Conservation (phyloP, 352 stramenopile species). For the Elongisporangium undulatum region DNA sequence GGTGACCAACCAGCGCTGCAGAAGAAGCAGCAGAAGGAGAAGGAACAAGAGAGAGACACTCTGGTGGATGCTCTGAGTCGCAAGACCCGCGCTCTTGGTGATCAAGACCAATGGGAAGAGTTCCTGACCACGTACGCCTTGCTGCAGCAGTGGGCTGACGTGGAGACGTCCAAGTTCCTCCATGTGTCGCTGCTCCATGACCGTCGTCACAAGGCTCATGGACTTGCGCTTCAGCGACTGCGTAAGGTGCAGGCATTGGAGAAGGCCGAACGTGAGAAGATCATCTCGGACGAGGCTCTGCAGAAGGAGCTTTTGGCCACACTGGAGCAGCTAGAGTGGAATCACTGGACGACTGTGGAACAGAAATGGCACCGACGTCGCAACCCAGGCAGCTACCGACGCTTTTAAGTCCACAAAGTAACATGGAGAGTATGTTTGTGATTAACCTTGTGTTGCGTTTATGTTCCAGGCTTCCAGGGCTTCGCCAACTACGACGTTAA, state of each 20-base stretch:
- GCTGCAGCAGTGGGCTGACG: slow-evolving; percentile 78
- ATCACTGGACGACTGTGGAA: slow-evolving; percentile 51
- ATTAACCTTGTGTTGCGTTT: neutral
- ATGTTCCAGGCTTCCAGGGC: too few relatives aligned
- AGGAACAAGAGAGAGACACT: slow-evolving; percentile 65
- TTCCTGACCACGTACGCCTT: slow-evolving; percentile 43
- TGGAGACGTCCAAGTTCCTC: slow-evolving; percentile 47
- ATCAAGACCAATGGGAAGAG: slow-evolving; percentile 43
- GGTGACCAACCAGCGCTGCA: slow-evolving; percentile 39
- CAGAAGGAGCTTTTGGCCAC: slow-evolving; percentile 33
- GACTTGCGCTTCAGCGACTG: slow-evolving; percentile 62
- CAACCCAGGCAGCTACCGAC: slow-evolving; percentile 43
- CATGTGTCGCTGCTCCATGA: slow-evolving; percentile 62
- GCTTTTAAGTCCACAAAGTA: slow-evolving; percentile 33
- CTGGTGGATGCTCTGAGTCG: slow-evolving; percentile 62
- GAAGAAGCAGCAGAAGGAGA: slow-evolving; percentile 76
- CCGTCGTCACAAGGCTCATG: slow-evolving; percentile 33
- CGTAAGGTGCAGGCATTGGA: slow-evolving; percentile 66
- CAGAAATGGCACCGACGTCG: slow-evolving; percentile 57
- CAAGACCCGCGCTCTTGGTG: slow-evolving; percentile 66
- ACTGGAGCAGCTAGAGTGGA: slow-evolving; percentile 43
- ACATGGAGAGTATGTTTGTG: neutral
- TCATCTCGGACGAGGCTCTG: slow-evolving; percentile 55
- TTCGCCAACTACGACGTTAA: too few relatives aligned
- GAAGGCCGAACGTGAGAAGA: slow-evolving; percentile 57